Evolutionary conservation across 495 filamentous ascomycete genomes (phyloP).

Genomic region (Aspergillus mulundensis): DNA sequence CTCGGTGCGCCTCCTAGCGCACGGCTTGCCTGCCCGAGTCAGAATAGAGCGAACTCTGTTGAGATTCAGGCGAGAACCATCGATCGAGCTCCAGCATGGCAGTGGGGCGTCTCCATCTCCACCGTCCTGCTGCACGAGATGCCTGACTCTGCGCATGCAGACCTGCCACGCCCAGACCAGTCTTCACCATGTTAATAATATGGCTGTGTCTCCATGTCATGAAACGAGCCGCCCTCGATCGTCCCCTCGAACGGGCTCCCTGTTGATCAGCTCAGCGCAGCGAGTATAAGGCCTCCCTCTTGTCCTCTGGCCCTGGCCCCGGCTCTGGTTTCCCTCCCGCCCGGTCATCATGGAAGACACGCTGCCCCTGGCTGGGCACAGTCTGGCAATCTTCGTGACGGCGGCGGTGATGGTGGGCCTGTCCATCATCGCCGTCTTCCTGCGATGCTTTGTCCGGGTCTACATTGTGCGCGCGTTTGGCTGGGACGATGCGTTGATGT

Average conservation of each 20-base stretch:
- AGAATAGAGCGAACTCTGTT: not conserved
- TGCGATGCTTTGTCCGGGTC: conserved; percentile 26
- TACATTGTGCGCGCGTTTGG: conserved; percentile 24
- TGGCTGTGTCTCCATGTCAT: not conserved
- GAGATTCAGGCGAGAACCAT: not conserved
- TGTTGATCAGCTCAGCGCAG: not conserved
- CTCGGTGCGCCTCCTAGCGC: not conserved
- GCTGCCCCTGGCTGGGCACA: not conserved
- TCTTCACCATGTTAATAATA: too few species aligned
- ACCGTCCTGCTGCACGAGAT: not conserved
- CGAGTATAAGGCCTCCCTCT: not conserved
- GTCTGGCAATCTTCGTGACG: conserved; percentile 19
- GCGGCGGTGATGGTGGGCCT: conserved; percentile 19
- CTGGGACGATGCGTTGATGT: conserved; percentile 28
- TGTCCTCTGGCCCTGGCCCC: not conserved
- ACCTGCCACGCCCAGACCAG: too few species aligned
- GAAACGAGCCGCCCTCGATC: not conserved
- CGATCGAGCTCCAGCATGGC: not conserved
- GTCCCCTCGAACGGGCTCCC: not conserved
- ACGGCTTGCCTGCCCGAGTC: not conserved
- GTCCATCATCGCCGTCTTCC: conserved; percentile 15
- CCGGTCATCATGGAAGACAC: not conserved
- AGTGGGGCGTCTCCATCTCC: not conserved
- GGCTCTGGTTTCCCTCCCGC: not conserved
- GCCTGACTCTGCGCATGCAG: too few species aligned